Evolutionary conservation across 208 protist genomes (phyloP).

Genomic region (Trypanosomatidae sp.): DNA sequence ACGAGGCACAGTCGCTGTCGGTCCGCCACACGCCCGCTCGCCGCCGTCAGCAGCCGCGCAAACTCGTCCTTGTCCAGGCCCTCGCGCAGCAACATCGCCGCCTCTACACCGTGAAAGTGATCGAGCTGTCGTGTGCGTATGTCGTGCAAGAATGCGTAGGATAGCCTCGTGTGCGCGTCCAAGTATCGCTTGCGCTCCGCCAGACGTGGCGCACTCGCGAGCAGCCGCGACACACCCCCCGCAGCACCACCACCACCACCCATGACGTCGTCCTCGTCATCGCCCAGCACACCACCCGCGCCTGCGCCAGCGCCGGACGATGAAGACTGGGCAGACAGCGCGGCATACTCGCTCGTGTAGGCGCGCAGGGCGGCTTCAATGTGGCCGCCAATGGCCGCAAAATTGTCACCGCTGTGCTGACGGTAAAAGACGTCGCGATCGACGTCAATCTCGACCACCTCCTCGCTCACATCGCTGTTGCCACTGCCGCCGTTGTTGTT

Average conservation of each 20-base stretch:
- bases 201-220: constrained; percentile 60
- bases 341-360: constrained; percentile 65
- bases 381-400: constrained; percentile 53
- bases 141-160: constrained; percentile 45
- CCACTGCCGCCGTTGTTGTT: no score
- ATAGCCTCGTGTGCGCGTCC: constrained; percentile 74
- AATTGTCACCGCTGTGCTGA: constrained; percentile 47
- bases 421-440: constrained; percentile 74
- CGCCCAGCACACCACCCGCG: background rate
- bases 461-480: no score
- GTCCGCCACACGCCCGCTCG: constrained; percentile 38
- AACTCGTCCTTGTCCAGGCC: constrained; percentile 66
- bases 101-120: constrained; percentile 77
- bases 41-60: constrained; percentile 25
- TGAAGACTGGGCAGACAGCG: constrained; percentile 24
- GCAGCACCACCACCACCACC: constrained; percentile 33
- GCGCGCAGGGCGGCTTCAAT: constrained; percentile 45
- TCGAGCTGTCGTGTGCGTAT: constrained; percentile 62
- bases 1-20: constrained; percentile 71
- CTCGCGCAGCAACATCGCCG: constrained; percentile 42
- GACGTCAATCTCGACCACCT: constrained; percentile 68
- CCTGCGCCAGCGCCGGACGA: background rate
- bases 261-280: constrained; percentile 5
- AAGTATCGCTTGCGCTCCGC: constrained; percentile 74
- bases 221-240: constrained; percentile 55